phyloP scores from a whole-genome alignment of 2,329 filamentous ascomycete species.

The Alternaria novae-zelandiae region DNA sequence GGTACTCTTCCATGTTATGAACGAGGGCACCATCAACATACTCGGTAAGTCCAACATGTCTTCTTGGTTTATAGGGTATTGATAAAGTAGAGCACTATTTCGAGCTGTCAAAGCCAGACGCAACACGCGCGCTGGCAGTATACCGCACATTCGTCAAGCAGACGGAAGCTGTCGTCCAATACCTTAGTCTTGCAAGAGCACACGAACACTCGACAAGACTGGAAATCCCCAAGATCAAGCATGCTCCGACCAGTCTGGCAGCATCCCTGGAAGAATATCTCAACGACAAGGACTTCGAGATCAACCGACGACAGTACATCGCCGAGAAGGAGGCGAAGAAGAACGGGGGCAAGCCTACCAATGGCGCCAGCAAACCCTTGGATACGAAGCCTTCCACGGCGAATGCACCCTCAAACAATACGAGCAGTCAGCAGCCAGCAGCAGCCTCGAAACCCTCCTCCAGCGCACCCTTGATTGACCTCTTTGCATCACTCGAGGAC shows the following conservation, averaged over 20 bases:
- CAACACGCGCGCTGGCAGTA: constrained; percentile 87
- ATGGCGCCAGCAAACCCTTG: constrained; percentile 46
- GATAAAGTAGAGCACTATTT: constrained; percentile 82
- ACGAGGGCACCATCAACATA: constrained; percentile 96
- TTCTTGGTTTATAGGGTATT: constrained; percentile 13
- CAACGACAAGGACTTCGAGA: constrained; percentile 92
- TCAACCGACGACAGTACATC: constrained; percentile 89
- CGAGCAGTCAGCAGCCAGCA: constrained; percentile 30
- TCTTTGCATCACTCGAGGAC: constrained; percentile 42
- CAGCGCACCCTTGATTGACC: constrained; percentile 42
- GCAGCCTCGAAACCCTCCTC: constrained; percentile 23
- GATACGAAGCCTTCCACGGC: constrained; percentile 41
- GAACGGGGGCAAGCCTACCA: constrained; percentile 52
- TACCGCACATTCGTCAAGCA: constrained; percentile 92
- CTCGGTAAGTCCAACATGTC: constrained; percentile 66
- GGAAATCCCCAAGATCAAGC: constrained; percentile 95
- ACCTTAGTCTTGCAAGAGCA: constrained; percentile 83
- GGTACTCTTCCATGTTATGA: constrained; percentile 90
- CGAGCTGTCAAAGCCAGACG: constrained; percentile 94
- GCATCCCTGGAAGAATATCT: constrained; percentile 93
- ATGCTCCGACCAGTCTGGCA: constrained; percentile 90
- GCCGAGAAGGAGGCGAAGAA: constrained; percentile 81
- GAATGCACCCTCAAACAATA: constrained; percentile 30
- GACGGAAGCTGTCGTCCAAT: constrained; percentile 91
- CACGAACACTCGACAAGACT: constrained; percentile 91